Evolutionary conservation across 495 filamentous ascomycete species (phyloP), one percentile per base, ranked within the genome.

Genomic region (Pseudoneurospora amorphoporcata): DNA sequence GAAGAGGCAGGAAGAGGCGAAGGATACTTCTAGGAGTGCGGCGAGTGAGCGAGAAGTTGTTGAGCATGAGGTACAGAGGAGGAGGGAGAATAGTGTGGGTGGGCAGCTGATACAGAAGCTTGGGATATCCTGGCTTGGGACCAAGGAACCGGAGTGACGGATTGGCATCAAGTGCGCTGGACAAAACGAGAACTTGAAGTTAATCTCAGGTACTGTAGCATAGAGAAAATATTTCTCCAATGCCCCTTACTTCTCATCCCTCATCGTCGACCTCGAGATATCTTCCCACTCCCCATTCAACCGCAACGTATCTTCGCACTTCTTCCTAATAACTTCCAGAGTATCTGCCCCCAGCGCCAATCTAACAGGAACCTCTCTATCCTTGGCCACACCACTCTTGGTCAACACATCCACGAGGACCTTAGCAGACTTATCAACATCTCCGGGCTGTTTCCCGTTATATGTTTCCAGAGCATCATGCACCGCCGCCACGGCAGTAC

Each of bases 11-110:
- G 83, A 85, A 72, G 84, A 81, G 45, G 80, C 38, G 43, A 76
- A 70, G 39, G 85, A 87, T 74, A 85, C 81, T 69, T 87, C 84
- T 71, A 73, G 84, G 81, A 87, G 85, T 72, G 87, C 86, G 38
- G 76, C 81, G 58, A 83, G 77, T 74, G 86, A 87, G 75, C 72
- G 82, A 61, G 79, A 82, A 71, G 35, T 84, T 2, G 70, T 87
- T 58, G 79, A 79, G 68, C 79, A 79, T 47, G 74, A 83, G 40
- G 75, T 75, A 68, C 75, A 81, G 74, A 75, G 74, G 47, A 79
- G 76, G 72, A 76, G 82, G 73, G 78, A 81, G 8, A 80, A 83
- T 68, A 76, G 70, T 4, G 72, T 77, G 1, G 76, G 70, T 7
- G 75, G 80, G 5, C 78, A 75, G 68, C 72, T 83, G 14, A 69